Evolutionary conservation across 768 basidiomycete genomes (phyloP).

Genomic region (Collybiopsis confluens): DNA sequence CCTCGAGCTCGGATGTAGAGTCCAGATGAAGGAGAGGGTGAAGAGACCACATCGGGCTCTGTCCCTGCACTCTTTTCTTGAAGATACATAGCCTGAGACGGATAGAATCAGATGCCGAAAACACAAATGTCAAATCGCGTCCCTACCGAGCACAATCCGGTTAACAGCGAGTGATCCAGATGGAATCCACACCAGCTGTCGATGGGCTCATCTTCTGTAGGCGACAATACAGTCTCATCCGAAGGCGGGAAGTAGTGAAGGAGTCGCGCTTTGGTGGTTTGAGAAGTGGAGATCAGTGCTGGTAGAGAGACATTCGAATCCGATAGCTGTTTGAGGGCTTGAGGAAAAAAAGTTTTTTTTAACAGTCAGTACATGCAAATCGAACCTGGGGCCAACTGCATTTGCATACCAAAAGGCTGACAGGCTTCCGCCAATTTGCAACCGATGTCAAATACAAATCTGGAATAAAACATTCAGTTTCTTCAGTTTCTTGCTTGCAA

Average conservation of each 20-base stretch:
- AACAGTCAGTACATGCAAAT: too few species aligned
- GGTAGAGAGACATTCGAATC: conserved; percentile 69
- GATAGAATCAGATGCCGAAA: not conserved
- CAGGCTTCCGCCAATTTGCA: conserved; percentile 81
- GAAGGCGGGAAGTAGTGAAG: conserved; percentile 92
- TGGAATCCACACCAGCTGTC: conserved; percentile 97
- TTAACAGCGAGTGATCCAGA: conserved; percentile 85
- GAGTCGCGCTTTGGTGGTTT: conserved; percentile 87
- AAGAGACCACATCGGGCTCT: conserved; percentile 46
- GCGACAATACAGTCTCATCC: conserved; percentile 25
- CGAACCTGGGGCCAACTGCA: too few species aligned
- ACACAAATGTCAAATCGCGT: not conserved
- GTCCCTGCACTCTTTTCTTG: conserved; percentile 34
- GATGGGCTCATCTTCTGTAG: conserved; percentile 55
- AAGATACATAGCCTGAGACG: conserved; percentile 76
- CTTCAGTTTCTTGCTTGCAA: not conserved
- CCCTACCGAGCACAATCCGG: conserved; percentile 85
- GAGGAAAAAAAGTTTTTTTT: not conserved
- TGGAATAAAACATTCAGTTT: conserved; percentile 29
- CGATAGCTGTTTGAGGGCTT: conserved; percentile 64
- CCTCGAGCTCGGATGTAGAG: conserved; percentile 89
- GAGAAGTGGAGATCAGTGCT: conserved; percentile 67
- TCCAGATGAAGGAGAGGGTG: conserved; percentile 77
- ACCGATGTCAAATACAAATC: conserved; percentile 81
- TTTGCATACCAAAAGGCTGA: conserved; percentile 90